These are phyloP conservation scores for Tuber magnatum DNA, from an alignment of 495 filamentous ascomycete genomes.

Conservation along the genomic window DNA sequence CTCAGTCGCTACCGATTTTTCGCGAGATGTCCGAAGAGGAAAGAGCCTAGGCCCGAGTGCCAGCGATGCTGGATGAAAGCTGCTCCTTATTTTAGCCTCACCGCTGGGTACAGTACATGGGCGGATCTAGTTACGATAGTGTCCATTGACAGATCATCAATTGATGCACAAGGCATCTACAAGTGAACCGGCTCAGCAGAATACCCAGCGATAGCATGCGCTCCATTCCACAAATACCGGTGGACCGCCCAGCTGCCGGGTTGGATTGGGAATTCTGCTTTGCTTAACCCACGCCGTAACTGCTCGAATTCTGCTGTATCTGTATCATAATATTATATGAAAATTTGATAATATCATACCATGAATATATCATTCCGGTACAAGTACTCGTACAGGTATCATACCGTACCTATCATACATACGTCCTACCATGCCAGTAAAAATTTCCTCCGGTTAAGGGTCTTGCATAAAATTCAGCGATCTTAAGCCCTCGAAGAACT, in stretches of 20 bases:
- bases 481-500: neutral
- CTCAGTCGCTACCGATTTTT: conserved; percentile 2
- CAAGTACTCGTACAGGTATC: neutral
- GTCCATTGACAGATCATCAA: conserved; percentile 2
- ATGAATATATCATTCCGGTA: too few species aligned
- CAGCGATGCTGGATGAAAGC: neutral
- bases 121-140: neutral
- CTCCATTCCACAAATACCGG: neutral
- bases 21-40: neutral
- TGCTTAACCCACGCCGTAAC: too few species aligned
- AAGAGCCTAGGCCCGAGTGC: neutral
- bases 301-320: too few species aligned
- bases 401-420: too few species aligned
- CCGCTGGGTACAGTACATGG: neutral
- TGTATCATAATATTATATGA: too few species aligned
- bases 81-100: neutral
- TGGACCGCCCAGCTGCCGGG: too few species aligned
- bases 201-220: neutral
- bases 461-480: neutral
- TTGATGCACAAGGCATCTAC: neutral
- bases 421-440: too few species aligned
- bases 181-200: neutral
- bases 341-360: too few species aligned
- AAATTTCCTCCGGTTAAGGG: too few species aligned
- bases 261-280: too few species aligned